Evolutionary conservation across 768 basidiomycete species (phyloP), one percentile per base, ranked within the genome.

Genomic region (Suillus fuscotomentosus): DNA sequence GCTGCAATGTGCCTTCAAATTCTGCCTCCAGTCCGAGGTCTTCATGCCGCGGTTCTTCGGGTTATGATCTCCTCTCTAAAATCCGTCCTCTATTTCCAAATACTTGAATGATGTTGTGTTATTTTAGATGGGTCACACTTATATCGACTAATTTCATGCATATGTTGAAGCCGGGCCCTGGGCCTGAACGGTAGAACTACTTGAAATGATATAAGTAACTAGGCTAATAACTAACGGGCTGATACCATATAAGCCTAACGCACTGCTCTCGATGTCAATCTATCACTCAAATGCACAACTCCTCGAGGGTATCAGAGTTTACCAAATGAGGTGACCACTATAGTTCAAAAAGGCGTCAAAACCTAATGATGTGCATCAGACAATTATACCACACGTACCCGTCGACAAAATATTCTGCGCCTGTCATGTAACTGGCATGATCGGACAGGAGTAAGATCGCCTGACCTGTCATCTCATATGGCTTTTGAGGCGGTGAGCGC

Each of bases 391-490:
- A 48, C n/a, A 74, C 84, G 14, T 61, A 86, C 85, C 85, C 85
- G 61, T 87, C 85, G 6, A 87, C 72, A 61, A 85, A 80, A 64
- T 85, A 83, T 66, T 87, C 86, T 0, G 79, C 79, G 6, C 85
- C 86, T 2, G 85, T 86, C 84, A 85, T 85, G 67, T 87, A 88
- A 53, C 80, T 80, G 0, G 83, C 82, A 51, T 82, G 73, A 0
- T 81, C 75, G 4, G 84, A 85, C 13, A 88, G 81, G 3, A 88
- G 76, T 3, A 87, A 74, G 42, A 89, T 64, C 0, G 83, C 80
- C 67, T 86, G 87, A 5, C 81, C 84, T 0, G 82, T 76, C 70
- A 89, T 86, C 67, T 89, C 88, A 13, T 82, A 69, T 2, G 86
- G 84, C 84, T 86, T 48, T 11, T 59, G 24, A 17, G 17, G 11